These are phyloP conservation scores for Viridothelium virens DNA, from an alignment of 495 filamentous ascomycete species.

Conservation along the genomic window DNA sequence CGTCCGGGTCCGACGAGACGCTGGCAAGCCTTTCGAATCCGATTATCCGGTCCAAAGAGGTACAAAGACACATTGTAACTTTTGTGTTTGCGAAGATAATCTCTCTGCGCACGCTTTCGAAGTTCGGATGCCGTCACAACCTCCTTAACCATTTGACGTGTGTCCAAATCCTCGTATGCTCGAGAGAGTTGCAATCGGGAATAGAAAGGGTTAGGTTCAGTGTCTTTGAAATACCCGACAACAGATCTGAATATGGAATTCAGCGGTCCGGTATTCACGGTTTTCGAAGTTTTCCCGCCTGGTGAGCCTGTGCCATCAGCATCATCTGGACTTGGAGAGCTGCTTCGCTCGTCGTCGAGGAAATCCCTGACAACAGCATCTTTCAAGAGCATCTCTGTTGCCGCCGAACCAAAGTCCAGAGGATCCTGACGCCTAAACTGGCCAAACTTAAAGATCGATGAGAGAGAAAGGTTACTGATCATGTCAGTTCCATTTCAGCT, in stretches of 20 bases:
- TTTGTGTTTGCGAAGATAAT: conserved; percentile 80
- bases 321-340: conserved; percentile 1
- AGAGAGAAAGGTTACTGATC: conserved; percentile 67
- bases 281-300: background rate
- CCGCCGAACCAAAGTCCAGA: conserved; percentile 76
- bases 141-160: conserved; percentile 77
- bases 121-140: conserved; percentile 75
- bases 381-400: conserved; percentile 90
- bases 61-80: conserved; percentile 90
- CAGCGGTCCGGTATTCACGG: background rate
- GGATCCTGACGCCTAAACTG: conserved; percentile 66
- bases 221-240: conserved; percentile 45
- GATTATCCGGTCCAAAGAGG: conserved; percentile 70
- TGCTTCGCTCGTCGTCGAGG: conserved; percentile 59
- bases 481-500: conserved; percentile 2
- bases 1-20: conserved; percentile 86
- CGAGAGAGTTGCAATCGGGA: conserved; percentile 66
- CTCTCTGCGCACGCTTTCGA: conserved; percentile 77
- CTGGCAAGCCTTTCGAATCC: conserved; percentile 75
- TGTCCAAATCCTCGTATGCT: conserved; percentile 69
- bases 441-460: conserved; percentile 78
- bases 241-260: conserved; percentile 23
- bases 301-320: background rate
- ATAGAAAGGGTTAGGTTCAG: conserved; percentile 93
- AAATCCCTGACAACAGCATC: conserved; percentile 93